A percentile compares a stretch with the other conserved stretches of the same genome.
These are phyloP conservation scores for Herpetomonas tarakana DNA, from an alignment of 208 protist genomes.

Conservation along the genomic window DNA sequence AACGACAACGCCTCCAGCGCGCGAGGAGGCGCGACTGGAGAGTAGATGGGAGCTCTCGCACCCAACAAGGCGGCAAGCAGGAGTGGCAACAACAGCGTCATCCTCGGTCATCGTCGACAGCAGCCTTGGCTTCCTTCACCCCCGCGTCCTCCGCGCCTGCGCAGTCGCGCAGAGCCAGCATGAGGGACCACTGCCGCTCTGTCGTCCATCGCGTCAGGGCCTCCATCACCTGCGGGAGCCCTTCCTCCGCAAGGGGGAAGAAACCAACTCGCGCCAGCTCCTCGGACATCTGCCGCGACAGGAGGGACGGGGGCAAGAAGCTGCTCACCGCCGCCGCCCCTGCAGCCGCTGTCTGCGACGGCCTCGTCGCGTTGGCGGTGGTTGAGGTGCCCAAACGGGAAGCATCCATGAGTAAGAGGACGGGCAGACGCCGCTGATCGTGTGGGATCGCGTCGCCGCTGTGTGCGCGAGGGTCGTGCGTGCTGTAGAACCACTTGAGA, in stretches of 20 bases:
- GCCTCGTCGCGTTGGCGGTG: too few relatives aligned
- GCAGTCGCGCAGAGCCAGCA: not conserved
- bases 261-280: slow-evolving; percentile 49
- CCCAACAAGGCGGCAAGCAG: too few relatives aligned
- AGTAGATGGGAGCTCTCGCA: too few relatives aligned
- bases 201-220: slow-evolving; percentile 34
- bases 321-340: not conserved
- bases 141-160: too few relatives aligned
- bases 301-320: slow-evolving; percentile 44
- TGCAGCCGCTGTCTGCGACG: not conserved
- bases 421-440: slow-evolving; percentile 32
- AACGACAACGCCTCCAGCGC: too few relatives aligned
- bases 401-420: slow-evolving; percentile 66
- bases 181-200: slow-evolving; percentile 24
- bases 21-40: too few relatives aligned
- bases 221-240: slow-evolving; percentile 15
- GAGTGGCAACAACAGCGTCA: too few relatives aligned
- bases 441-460: slow-evolving; percentile 69
- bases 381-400: slow-evolving; percentile 19
- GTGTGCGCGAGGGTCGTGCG: slow-evolving; percentile 80
- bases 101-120: too few relatives aligned
- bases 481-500: slow-evolving; percentile 76
- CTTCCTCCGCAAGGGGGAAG: slow-evolving; percentile 16
- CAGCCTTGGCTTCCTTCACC: too few relatives aligned
- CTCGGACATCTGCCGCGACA: slow-evolving; percentile 49